Base-by-base conservation (phyloP, 2,329 filamentous ascomycete genomes). In the Beauveria varroae region DNA sequence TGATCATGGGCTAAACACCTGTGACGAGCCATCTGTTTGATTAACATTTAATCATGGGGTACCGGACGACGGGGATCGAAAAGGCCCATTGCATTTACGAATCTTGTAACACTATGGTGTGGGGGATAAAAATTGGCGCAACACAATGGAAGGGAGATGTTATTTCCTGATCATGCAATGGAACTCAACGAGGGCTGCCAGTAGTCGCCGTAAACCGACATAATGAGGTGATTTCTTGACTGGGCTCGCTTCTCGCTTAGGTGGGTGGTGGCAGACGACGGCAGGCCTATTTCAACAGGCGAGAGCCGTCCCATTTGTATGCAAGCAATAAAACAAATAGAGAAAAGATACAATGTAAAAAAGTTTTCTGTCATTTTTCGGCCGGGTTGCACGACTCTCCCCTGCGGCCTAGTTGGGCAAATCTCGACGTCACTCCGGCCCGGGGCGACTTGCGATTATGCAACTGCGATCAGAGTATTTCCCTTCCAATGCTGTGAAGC, bases 1-100 rank as follows among this genome's bases (percentile, higher is more conserved):
- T 88, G 84, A 82, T 88, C 65, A 87, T 88, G 85, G 85, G 85
- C 69, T 88, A 82, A 81, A 26, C 41, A n/a, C 41, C 14, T 22
- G n/a, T 8, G 26, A 55, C 34, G 30, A 61, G 43, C 58, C 41
- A 60, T 47, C 47, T 53, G 26, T 53, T 60, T 60, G 57, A 54
- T 60, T 60, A 37, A 28, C 40, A 60, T 60, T 47, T 60, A 60
- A 60, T 56, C 58, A 55, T 20, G 30, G 43, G 55, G 50, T 10
- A 51, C 56, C 50, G n/a, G 40, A 57, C 47, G 60, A 62, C 49
- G 28, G 49, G 50, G 34, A 54, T 49, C 49, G 28, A 47, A 40
- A 44, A 52, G 51, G 47, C 43, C 58, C 44, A 55, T 53, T 49
- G 34, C 54, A 57, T 55, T 61, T 55, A 62, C 43, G 60, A 57